These are phyloP conservation scores for Aspergillus clavatus DNA, from an alignment of 2,329 filamentous ascomycete genomes.

Conservation along the genomic window DNA sequence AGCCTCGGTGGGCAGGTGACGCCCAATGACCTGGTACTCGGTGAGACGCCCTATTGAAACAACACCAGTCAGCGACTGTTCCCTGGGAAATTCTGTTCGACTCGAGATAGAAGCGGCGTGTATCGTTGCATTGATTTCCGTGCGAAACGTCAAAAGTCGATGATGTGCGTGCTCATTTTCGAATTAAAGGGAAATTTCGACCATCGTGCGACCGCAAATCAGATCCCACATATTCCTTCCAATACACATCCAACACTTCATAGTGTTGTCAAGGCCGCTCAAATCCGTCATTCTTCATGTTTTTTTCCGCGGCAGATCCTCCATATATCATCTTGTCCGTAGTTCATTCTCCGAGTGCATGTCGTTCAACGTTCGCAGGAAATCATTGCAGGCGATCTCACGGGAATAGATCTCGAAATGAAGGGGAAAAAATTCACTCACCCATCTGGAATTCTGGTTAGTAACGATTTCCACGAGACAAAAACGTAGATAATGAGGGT, in stretches of 20 bases:
- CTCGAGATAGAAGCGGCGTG: conserved; percentile 5
- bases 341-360: conserved; percentile 5
- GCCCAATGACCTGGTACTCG: conserved; percentile 99
- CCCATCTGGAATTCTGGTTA: conserved; percentile 52
- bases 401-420: conserved; percentile 20
- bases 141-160: conserved; percentile 11
- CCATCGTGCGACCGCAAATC: conserved; percentile 9
- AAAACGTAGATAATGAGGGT: conserved; percentile 13
- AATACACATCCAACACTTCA: background rate
- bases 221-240: background rate
- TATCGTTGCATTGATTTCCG: conserved; percentile 13
- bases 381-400: conserved; percentile 28
- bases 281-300: too few relatives aligned
- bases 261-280: conserved; percentile 1
- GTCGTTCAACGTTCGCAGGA: conserved; percentile 26
- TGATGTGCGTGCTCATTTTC: conserved; percentile 6
- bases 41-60: conserved; percentile 84
- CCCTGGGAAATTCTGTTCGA: conserved; percentile 4
- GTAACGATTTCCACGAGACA: conserved; percentile 18
- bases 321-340: background rate
- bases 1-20: conserved; percentile 95
- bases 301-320: background rate
- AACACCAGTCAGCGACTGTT: conserved; percentile 31
- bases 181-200: conserved; percentile 4
- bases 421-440: conserved; percentile 45